Conservation (phyloP, 2,329 filamentous ascomycete genomes). For the Ascochyta lentis region DNA sequence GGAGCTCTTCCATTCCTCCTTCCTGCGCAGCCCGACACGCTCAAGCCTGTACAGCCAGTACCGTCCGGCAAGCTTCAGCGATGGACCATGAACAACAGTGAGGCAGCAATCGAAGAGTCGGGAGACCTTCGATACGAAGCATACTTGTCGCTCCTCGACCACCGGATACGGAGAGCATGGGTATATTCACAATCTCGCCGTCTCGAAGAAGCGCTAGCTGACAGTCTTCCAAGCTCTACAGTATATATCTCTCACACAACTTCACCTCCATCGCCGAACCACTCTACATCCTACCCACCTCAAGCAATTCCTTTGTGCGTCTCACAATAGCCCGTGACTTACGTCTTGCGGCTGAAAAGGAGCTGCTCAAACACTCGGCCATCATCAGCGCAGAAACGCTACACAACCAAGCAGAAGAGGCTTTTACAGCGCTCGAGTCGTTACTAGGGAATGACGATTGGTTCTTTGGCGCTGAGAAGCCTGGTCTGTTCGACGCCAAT, state of each 20-base stretch:
- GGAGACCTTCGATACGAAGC: slow-evolving; percentile 69
- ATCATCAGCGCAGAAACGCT: slow-evolving; percentile 64
- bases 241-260: slow-evolving; percentile 81
- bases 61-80: slow-evolving; percentile 71
- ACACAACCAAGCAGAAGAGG: slow-evolving; percentile 66
- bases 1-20: slow-evolving; percentile 89
- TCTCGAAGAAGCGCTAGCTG: background rate
- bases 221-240: slow-evolving; percentile 65
- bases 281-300: slow-evolving; percentile 73
- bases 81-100: slow-evolving; percentile 64
- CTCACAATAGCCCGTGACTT: slow-evolving; percentile 70
- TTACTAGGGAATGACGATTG: slow-evolving; percentile 65
- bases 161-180: slow-evolving; percentile 84
- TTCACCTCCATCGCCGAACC: slow-evolving; percentile 67
- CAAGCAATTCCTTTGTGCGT: slow-evolving; percentile 67
- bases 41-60: slow-evolving; percentile 54
- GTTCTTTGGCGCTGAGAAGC: slow-evolving; percentile 65
- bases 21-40: slow-evolving; percentile 51
- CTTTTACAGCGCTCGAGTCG: slow-evolving; percentile 67
- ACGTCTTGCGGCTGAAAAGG: slow-evolving; percentile 72
- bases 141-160: slow-evolving; percentile 79
- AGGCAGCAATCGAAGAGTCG: slow-evolving; percentile 51
- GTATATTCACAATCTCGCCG: slow-evolving; percentile 51
- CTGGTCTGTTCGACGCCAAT: slow-evolving; percentile 83
- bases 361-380: slow-evolving; percentile 71